phyloP scores from a whole-genome alignment of 345 rosid species.

The Acer saccharum region DNA sequence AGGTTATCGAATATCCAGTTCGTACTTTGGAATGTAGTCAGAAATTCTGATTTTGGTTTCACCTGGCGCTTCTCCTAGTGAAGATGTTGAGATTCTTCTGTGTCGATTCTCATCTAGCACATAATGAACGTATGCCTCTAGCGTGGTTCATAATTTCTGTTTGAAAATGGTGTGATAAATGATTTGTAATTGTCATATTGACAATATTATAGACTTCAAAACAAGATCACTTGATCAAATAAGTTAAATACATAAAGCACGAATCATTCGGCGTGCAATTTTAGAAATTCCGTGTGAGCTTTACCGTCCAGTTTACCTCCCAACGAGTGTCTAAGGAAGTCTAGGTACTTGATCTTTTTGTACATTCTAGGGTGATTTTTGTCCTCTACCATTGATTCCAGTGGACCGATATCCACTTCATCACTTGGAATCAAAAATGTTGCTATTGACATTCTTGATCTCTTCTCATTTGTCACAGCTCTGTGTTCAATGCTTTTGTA shows the following conservation, averaged over 20 bases:
- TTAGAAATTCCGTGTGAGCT: slow-evolving; percentile 14
- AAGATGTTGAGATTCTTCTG: background rate
- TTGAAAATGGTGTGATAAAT: background rate
- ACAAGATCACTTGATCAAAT: background rate
- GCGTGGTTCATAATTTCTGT: too few relatives aligned
- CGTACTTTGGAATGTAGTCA: background rate
- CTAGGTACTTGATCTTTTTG: slow-evolving; percentile 7
- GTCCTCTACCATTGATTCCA: slow-evolving; percentile 12
- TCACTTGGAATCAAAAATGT: slow-evolving; percentile 21
- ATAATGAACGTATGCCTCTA: background rate
- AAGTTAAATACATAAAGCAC: background rate
- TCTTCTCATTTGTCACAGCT: slow-evolving; percentile 24
- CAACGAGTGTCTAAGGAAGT: slow-evolving; percentile 7
- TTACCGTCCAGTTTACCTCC: slow-evolving; percentile 19
- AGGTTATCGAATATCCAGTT: background rate
- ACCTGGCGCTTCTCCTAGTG: background rate
- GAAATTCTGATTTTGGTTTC: background rate
- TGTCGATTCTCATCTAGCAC: too few relatives aligned
- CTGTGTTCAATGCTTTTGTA: slow-evolving; percentile 40
- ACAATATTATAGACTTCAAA: background rate
- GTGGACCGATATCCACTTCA: slow-evolving; percentile 18
- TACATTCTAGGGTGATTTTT: background rate
- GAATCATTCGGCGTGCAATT: background rate
- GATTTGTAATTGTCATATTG: background rate
- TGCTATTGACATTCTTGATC: slow-evolving; percentile 25